These are phyloP conservation scores for Schizochytrium sp. DNA, from an alignment of 108 stramenopile genomes.

Conservation along the genomic window DNA sequence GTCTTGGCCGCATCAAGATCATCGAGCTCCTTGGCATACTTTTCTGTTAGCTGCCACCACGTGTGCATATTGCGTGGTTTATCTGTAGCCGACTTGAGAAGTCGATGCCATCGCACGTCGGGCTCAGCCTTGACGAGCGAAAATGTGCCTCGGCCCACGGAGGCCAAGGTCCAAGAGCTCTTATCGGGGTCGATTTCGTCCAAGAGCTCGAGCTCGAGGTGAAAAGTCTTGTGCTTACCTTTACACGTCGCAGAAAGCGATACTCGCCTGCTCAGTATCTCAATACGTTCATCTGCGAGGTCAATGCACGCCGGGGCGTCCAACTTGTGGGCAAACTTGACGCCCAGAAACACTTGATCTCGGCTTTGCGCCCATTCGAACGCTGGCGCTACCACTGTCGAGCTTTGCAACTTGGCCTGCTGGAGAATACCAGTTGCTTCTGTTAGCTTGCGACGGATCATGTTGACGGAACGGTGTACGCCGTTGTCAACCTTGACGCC, in stretches of 20 bases:
- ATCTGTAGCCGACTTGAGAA: background rate
- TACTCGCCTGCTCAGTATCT: background rate
- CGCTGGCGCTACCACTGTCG: constrained; percentile 23
- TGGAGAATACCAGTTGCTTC: background rate
- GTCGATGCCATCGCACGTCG: constrained; percentile 22
- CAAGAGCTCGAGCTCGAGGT: constrained; percentile 20
- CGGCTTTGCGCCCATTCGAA: constrained; percentile 41
- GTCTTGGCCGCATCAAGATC: constrained; percentile 16
- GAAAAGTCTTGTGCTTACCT: constrained; percentile 26
- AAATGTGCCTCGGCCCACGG: constrained; percentile 36
- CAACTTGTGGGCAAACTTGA: constrained; percentile 40
- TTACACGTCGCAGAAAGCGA: background rate
- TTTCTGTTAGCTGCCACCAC: constrained; percentile 39
- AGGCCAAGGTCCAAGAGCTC: constrained; percentile 24
- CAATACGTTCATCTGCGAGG: background rate
- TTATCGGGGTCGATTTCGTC: constrained; percentile 16
- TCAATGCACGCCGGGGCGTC: constrained; percentile 38
- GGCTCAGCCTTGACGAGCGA: constrained; percentile 29
- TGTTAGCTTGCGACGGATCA: background rate
- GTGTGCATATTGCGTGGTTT: constrained; percentile 40
- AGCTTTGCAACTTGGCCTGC: background rate
- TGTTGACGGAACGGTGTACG: background rate
- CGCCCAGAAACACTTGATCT: constrained; percentile 24
- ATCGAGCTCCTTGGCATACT: constrained; percentile 26
- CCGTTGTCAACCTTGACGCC: background rate